Evolutionary conservation across 257 asterid genomes (phyloP).

Genomic region (Solanum lignicaule): DNA sequence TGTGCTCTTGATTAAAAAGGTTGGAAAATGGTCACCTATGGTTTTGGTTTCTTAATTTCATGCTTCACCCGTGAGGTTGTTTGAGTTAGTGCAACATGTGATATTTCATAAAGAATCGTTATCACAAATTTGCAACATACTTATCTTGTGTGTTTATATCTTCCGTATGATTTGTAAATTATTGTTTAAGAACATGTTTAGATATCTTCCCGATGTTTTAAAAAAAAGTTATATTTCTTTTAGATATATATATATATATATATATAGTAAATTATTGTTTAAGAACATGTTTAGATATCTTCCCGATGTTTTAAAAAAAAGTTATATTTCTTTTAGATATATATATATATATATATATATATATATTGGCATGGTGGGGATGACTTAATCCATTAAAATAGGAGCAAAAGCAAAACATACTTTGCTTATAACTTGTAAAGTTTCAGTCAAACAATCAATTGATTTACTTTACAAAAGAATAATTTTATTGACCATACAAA

Average conservation of each 20-base stretch:
- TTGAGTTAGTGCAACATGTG: not conserved
- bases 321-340: not conserved
- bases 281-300: not conserved
- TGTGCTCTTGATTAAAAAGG: not conserved
- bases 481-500: not conserved
- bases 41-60: not conserved
- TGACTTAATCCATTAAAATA: not conserved
- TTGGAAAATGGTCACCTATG: not conserved
- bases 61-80: rapidly evolving
- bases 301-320: not conserved
- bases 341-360: too few relatives aligned
- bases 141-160: not conserved
- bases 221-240: not conserved
- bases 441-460: not conserved
- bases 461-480: not conserved
- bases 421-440: not conserved
- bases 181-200: not conserved
- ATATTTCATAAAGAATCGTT: rapidly evolving
- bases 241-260: not conserved
- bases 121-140: rapidly evolving
- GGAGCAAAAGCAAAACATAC: not conserved
- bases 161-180: rapidly evolving
- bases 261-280: too few relatives aligned
- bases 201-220: not conserved
- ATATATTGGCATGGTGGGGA: not conserved